phyloP scores from a whole-genome alignment of 192 early-diverging fungal genomes.

The Martensiomyces pterosporus region DNA sequence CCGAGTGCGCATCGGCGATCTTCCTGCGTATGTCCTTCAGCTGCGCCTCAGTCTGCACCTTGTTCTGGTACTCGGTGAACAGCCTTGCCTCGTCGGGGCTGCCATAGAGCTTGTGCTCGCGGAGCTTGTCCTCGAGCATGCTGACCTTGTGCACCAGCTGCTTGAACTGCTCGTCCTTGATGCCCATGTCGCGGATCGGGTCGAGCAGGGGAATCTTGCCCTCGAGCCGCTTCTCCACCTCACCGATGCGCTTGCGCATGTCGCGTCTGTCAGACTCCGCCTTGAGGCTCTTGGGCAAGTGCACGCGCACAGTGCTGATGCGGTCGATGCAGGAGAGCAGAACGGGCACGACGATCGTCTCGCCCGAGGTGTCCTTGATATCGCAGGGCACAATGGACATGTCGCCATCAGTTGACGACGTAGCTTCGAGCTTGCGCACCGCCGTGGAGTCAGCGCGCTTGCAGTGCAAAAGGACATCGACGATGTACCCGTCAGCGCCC shows the following conservation, averaged over 20 bases:
- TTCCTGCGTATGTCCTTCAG: slow-evolving; percentile 69
- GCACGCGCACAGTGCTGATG: slow-evolving; percentile 69
- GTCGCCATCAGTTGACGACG: slow-evolving; percentile 14
- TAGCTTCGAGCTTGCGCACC: slow-evolving; percentile 21
- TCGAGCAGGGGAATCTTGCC: slow-evolving; percentile 82
- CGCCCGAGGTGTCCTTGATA: slow-evolving; percentile 46
- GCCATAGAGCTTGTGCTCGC: slow-evolving; percentile 57
- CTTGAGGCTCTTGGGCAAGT: slow-evolving; percentile 68
- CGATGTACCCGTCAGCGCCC: slow-evolving; percentile 60
- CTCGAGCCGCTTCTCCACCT: slow-evolving; percentile 68
- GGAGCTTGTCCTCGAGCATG: slow-evolving; percentile 65
- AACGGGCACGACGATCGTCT: slow-evolving; percentile 74
- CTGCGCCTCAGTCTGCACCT: slow-evolving; percentile 55
- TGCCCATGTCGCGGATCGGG: slow-evolving; percentile 83
- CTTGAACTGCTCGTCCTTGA: slow-evolving; percentile 73
- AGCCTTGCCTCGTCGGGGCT: slow-evolving; percentile 53
- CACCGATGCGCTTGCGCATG: slow-evolving; percentile 60
- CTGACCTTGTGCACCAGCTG: slow-evolving; percentile 70
- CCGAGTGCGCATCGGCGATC: slow-evolving; percentile 71
- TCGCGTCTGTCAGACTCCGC: slow-evolving; percentile 53
- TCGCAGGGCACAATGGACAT: slow-evolving; percentile 42
- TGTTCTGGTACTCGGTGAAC: slow-evolving; percentile 61
- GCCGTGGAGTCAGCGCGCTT: slow-evolving; percentile 15
- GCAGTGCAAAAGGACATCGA: slow-evolving; percentile 86
- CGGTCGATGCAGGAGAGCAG: slow-evolving; percentile 67